These are phyloP conservation scores for Lentinus polychrous DNA, from an alignment of 1,284 basidiomycete genomes.

Conservation along the genomic window DNA sequence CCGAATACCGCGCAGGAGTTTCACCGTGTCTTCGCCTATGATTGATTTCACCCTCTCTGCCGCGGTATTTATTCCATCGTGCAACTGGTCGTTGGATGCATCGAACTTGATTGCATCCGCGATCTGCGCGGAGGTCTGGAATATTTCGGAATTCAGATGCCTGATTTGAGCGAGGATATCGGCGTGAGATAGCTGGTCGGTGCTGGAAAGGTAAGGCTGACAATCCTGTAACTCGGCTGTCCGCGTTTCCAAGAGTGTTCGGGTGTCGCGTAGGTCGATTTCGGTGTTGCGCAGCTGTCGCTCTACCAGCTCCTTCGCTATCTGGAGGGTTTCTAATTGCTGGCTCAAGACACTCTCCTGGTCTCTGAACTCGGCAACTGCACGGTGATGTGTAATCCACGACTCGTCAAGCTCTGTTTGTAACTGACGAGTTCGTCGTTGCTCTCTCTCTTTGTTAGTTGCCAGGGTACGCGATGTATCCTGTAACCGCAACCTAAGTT, in stretches of 20 bases:
- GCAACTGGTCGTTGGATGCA: not conserved
- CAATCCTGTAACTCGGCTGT: slow-evolving; percentile 18
- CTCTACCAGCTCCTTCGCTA: not conserved
- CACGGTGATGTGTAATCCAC: too few species aligned
- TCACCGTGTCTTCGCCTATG: slow-evolving; percentile 29
- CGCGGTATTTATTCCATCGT: not conserved
- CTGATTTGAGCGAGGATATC: slow-evolving; percentile 16
- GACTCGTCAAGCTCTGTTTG: too few species aligned
- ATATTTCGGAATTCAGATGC: slow-evolving; percentile 17
- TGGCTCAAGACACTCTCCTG: too few species aligned
- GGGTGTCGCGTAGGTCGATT: not conserved
- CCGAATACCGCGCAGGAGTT: slow-evolving; percentile 27
- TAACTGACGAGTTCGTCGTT: too few species aligned
- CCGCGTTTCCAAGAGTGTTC: slow-evolving; percentile 13
- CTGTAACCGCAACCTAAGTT: too few species aligned
- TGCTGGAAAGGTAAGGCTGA: slow-evolving; percentile 15
- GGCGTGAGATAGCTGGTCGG: slow-evolving; percentile 17
- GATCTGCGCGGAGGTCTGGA: slow-evolving; percentile 16
- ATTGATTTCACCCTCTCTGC: slow-evolving; percentile 24
- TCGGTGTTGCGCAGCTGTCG: not conserved
- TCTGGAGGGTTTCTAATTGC: too few species aligned
- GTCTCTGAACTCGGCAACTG: too few species aligned
- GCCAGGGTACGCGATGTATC: too few species aligned
- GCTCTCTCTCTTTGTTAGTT: too few species aligned
- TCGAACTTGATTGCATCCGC: slow-evolving; percentile 10